phyloP scores from a whole-genome alignment of 1,284 basidiomycete genomes.

The Austroboletus sp. region DNA sequence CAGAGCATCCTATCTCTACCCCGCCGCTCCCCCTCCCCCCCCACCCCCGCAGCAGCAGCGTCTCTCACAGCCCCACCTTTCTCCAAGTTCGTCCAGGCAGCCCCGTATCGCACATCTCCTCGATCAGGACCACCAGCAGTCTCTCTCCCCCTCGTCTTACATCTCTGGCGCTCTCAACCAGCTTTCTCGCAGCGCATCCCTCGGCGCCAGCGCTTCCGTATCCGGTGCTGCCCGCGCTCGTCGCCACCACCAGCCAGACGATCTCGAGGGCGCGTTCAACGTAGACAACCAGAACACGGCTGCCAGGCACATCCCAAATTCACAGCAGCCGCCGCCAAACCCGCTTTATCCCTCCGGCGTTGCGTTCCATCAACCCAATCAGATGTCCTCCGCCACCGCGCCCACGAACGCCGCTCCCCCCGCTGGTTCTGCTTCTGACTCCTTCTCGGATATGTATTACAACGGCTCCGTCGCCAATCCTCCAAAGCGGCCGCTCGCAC shows the following conservation, averaged over 20 bases:
- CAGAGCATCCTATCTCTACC: conserved; percentile 39
- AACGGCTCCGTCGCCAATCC: conserved; percentile 43
- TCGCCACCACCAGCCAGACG: conserved; percentile 58
- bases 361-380: conserved; percentile 47
- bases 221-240: conserved; percentile 42
- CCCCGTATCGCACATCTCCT: conserved; percentile 59
- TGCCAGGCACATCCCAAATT: conserved; percentile 34
- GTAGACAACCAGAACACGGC: conserved; percentile 42
- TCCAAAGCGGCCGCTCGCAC: conserved; percentile 51
- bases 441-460: conserved; percentile 63
- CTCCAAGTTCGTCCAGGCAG: conserved; percentile 40
- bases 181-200: conserved; percentile 59
- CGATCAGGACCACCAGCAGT: conserved; percentile 52
- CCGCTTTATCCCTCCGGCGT: conserved; percentile 58
- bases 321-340: conserved; percentile 32
- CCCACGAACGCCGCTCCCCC: conserved; percentile 34
- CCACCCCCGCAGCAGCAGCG: conserved; percentile 27
- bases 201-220: conserved; percentile 44
- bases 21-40: conserved; percentile 40
- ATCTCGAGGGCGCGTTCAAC: conserved; percentile 63
- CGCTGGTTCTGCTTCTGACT: conserved; percentile 33
- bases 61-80: conserved; percentile 32
- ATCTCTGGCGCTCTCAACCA: conserved; percentile 45
- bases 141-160: conserved; percentile 45
- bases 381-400: conserved; percentile 32